Percentiles rank a stretch among this genome's conserved stretches.
phyloP scores from a whole-genome alignment of 768 basidiomycete genomes.

The Amanita pallidorosea region DNA sequence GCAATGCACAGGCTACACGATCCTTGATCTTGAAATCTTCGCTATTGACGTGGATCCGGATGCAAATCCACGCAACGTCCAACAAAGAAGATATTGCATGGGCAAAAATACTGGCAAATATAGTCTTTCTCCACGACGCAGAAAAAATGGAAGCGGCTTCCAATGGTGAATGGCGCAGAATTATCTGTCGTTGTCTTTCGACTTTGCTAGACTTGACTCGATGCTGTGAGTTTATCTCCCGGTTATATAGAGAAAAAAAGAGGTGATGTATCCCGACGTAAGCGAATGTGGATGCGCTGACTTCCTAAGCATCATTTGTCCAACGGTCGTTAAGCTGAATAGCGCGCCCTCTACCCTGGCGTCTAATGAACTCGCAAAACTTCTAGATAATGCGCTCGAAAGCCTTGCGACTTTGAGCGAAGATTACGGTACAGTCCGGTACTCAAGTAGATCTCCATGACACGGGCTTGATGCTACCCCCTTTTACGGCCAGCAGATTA shows the following conservation, averaged over 20 bases:
- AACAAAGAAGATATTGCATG: slow-evolving; percentile 41
- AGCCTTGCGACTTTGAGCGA: not conserved
- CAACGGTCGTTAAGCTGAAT: slow-evolving; percentile 1
- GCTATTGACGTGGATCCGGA: slow-evolving; percentile 75
- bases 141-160: slow-evolving; percentile 43
- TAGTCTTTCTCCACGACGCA: slow-evolving; percentile 38
- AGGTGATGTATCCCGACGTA: not conserved
- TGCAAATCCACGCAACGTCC: slow-evolving; percentile 39
- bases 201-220: slow-evolving; percentile 4
- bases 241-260: not conserved
- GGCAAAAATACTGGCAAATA: slow-evolving; percentile 57
- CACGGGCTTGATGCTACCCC: slow-evolving; percentile 12
- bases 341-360: not conserved
- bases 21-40: slow-evolving; percentile 65
- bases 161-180: slow-evolving; percentile 49
- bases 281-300: not conserved
- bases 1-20: slow-evolving; percentile 54
- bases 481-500: slow-evolving; percentile 23
- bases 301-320: not conserved
- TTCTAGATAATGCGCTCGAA: not conserved
- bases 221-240: slow-evolving; percentile 15
- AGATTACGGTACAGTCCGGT: not conserved
- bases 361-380: not conserved
- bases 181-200: slow-evolving; percentile 40
- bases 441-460: not conserved